Base-by-base conservation (phyloP, 805 yeast genomes). In the Suhomyces tanzawaensis region DNA sequence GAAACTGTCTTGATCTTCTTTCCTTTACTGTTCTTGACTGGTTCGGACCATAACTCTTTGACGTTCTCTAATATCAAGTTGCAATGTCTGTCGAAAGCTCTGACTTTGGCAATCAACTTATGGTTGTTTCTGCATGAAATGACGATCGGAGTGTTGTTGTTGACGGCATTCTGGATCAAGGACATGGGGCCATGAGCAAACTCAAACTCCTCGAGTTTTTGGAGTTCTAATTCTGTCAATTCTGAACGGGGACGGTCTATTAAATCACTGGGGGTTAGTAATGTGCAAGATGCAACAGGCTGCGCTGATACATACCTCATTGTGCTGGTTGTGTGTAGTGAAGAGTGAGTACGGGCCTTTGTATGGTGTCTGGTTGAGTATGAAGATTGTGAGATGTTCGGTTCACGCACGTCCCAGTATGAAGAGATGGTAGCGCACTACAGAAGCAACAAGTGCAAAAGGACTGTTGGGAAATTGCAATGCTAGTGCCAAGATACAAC, bases 51-150 rank as follows among this genome's bases (percentile, higher is more conserved):
- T 50, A 84, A 69, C 56, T 93, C 99, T 58, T 85, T 88, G 24
- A 91, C 97, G 52, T 89, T 87, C 54, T 87, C 96, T 42, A 93
- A 67, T 7, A 93, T 82, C 85, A 93, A 78, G 61, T 93, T 93
- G 46, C 96, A 84, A 63, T 93, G 99, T 56, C 96, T 81, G 59
- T 93, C 99, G 60, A 89, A 93, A 0, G 98, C 97, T 55, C 85
- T 85, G 35, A 93, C 93, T 48, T 86, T 79, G 2, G 90, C 96
- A 21, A 93, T 75, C 28, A 93, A 71, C 62, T 93, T 93, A 57
- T 90, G 96, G 60, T 91, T 90, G 60, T 93, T 93, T 55, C 99
- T 76, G 43, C 95, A 77, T 15, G 96, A 86, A 43, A 93, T 85
- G 41, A 93, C 76, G 4, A 93, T 87, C 18, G 88, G 87, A 2